Conservation (phyloP, 2,329 filamentous ascomycete genomes). For the Thermothelomyces thermophilus region DNA sequence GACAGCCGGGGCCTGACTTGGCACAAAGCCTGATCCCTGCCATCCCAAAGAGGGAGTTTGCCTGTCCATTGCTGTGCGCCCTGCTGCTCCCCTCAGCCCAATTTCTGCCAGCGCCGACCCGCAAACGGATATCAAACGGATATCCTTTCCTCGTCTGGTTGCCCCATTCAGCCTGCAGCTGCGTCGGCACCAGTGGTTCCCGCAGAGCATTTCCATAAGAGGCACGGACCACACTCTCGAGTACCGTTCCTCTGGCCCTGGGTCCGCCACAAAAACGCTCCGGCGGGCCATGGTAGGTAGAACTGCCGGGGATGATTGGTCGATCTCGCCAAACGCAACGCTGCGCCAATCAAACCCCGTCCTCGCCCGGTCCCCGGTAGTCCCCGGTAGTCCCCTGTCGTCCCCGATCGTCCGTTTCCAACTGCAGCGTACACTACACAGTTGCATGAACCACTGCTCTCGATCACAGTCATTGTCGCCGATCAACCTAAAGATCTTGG, state of each 20-base stretch:
- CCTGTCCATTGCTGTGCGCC: neutral
- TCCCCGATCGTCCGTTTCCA: neutral
- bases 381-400: no score
- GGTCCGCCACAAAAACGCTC: conserved; percentile 5
- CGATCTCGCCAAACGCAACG: neutral
- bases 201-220: conserved; percentile 12
- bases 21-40: neutral
- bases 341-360: no score
- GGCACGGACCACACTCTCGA: conserved; percentile 2
- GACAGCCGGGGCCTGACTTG: conserved; percentile 5
- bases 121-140: conserved; percentile 8
- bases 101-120: conserved; percentile 1
- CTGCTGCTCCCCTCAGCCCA: neutral
- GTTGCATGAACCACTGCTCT: no score
- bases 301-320: neutral
- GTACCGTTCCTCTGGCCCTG: conserved; percentile 2
- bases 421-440: neutral
- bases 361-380: no score
- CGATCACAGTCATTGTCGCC: no score
- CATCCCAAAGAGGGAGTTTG: conserved; percentile 13
- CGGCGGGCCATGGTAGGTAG: neutral
- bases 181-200: neutral
- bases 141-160: conserved; percentile 6
- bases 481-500: no score
- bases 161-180: conserved; percentile 10